phyloP scores from a whole-genome alignment of 2,329 filamentous ascomycete species.

The Penicillium sp. region DNA sequence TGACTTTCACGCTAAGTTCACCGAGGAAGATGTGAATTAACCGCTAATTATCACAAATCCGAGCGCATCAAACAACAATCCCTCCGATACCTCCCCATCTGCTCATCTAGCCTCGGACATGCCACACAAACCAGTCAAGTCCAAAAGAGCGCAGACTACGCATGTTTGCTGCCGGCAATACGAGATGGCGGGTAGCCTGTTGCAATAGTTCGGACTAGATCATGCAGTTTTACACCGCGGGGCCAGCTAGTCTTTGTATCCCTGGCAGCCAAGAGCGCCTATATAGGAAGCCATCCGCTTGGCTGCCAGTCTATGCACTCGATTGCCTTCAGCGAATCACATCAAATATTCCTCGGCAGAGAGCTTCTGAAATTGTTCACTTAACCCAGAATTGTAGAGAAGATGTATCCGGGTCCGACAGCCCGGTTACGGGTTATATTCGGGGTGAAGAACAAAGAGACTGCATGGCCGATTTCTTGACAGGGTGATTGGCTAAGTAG shows the following conservation, averaged over 20 bases:
- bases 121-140: not conserved
- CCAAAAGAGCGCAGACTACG: not conserved
- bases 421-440: not conserved
- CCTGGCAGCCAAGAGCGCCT: not conserved
- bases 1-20: not conserved
- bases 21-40: not conserved
- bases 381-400: not conserved
- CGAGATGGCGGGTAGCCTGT: not conserved
- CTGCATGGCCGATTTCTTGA: not conserved
- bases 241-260: not conserved
- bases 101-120: not conserved
- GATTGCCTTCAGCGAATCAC: not conserved
- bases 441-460: not conserved
- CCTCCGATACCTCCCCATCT: not conserved
- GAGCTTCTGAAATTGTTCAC: not conserved
- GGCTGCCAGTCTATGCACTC: constrained; percentile 4
- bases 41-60: not conserved
- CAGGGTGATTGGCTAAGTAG: not conserved
- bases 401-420: not conserved
- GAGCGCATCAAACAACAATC: not conserved
- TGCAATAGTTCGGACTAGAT: constrained; percentile 4
- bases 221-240: constrained; percentile 3
- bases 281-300: constrained; percentile 20
- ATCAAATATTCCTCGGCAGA: not conserved
- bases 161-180: constrained; percentile 1